Conservation (phyloP, 495 filamentous ascomycete species). For the Lasiosphaeria hispida region DNA sequence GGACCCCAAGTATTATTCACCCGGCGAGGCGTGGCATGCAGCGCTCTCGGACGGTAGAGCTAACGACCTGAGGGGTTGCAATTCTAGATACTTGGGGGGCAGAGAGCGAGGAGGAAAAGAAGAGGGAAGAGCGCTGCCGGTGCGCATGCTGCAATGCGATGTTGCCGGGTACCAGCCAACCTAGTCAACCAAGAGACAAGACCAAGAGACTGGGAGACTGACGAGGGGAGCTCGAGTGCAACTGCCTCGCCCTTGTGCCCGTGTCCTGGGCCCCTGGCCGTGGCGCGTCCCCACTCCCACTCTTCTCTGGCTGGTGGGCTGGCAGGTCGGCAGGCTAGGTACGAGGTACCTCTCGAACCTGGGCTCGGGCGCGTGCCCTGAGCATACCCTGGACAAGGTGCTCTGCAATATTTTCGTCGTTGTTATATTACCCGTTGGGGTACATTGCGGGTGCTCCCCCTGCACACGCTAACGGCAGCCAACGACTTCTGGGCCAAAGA, state of each 20-base stretch:
- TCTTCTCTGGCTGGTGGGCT: not conserved
- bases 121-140: not conserved
- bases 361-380: not conserved
- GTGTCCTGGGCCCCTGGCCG: not conserved
- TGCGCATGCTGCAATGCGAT: conserved; percentile 8
- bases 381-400: conserved; percentile 11
- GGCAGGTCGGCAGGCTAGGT: not conserved
- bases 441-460: conserved; percentile 20
- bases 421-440: conserved; percentile 24
- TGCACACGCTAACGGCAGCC: conserved; percentile 19
- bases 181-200: too few species aligned
- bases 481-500: conserved; percentile 10
- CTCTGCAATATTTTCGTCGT: conserved; percentile 29
- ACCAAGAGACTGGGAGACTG: too few species aligned
- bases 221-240: conserved; percentile 5
- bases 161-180: not conserved
- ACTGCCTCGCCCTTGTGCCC: conserved; percentile 6
- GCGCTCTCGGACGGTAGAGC: conserved; percentile 2
- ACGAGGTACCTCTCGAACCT: conserved; percentile 5
- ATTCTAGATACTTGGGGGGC: not conserved
- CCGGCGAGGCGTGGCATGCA: not conserved
- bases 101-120: too few species aligned
- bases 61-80: too few species aligned
- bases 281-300: not conserved
- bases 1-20: not conserved